phyloP scores from a whole-genome alignment of 108 stramenopile genomes.

The Cyclostephanos invisitatus region DNA sequence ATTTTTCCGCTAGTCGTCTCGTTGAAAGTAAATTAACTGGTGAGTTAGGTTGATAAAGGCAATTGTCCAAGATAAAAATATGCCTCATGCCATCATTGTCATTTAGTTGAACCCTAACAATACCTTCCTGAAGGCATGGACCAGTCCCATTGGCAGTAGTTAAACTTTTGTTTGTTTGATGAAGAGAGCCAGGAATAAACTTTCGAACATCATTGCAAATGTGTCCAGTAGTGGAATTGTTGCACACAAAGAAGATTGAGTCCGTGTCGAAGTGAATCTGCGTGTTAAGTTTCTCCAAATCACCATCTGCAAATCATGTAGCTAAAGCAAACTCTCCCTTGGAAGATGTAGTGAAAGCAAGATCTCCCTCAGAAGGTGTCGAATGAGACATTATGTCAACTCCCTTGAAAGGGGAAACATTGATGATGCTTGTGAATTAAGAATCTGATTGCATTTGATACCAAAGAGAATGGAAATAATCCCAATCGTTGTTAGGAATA shows the following conservation, averaged over 20 bases:
- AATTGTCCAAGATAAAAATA: background rate
- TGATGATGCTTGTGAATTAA: too few species aligned
- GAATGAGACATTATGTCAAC: background rate
- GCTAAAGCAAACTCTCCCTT: background rate
- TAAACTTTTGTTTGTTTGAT: background rate
- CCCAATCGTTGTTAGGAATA: background rate
- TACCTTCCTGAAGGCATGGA: background rate
- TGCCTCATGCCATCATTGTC: background rate
- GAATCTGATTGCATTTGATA: background rate
- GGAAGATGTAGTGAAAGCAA: background rate
- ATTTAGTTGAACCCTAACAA: background rate
- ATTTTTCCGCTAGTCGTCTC: background rate
- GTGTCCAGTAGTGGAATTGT: constrained; percentile 1
- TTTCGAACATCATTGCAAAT: background rate
- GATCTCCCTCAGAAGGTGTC: background rate
- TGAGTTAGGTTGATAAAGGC: background rate
- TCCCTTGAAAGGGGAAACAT: background rate
- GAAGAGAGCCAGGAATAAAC: background rate
- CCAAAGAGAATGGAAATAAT: background rate
- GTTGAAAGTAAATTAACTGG: background rate
- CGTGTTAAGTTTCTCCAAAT: background rate
- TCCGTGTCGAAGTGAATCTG: background rate
- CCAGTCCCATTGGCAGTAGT: background rate
- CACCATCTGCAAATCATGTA: background rate
- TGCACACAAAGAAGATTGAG: background rate